Percentiles rank a stretch among this genome's conserved stretches.
Evolutionary conservation across 345 rosid genomes (phyloP).

Genomic region (Brassica incana): DNA sequence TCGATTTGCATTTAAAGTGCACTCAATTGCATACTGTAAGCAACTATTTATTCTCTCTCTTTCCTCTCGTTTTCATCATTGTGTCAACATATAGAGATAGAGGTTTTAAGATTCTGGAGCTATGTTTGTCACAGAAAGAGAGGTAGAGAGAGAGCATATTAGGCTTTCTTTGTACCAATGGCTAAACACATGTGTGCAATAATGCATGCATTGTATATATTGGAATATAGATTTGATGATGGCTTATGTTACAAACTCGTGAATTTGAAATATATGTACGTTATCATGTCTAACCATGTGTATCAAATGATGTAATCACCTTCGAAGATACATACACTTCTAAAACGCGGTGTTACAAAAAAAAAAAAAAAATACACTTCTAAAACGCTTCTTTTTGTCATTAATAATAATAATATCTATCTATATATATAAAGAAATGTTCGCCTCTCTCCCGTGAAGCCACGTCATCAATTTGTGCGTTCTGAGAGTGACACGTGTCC

Average conservation of each 20-base stretch:
- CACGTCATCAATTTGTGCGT: too few species aligned
- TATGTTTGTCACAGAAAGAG: conserved; percentile 40
- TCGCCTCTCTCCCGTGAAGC: too few species aligned
- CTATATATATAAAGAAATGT: too few species aligned
- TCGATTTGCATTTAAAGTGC: conserved; percentile 34
- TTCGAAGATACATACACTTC: background rate
- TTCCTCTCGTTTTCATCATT: conserved; percentile 46
- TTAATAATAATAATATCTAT: background rate
- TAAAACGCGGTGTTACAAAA: background rate
- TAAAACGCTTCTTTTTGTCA: background rate
- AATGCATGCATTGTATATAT: background rate
- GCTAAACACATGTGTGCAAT: conserved; percentile 33
- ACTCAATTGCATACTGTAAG: conserved; percentile 38
- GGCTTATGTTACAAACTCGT: conserved; percentile 14
- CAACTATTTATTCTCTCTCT: conserved; percentile 25
- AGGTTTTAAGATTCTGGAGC: conserved; percentile 39
- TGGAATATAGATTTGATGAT: background rate
- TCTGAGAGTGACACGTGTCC: too few species aligned
- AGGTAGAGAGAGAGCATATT: conserved; percentile 30
- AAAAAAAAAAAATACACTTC: background rate
- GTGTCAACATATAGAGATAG: conserved; percentile 29
- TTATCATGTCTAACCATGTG: conserved; percentile 29
- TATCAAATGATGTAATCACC: conserved; percentile 5
- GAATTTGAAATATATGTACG: background rate
- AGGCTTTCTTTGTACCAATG: conserved; percentile 29